Base-by-base conservation (phyloP, 2,329 filamentous ascomycete genomes). In the Penicillium sp. region DNA sequence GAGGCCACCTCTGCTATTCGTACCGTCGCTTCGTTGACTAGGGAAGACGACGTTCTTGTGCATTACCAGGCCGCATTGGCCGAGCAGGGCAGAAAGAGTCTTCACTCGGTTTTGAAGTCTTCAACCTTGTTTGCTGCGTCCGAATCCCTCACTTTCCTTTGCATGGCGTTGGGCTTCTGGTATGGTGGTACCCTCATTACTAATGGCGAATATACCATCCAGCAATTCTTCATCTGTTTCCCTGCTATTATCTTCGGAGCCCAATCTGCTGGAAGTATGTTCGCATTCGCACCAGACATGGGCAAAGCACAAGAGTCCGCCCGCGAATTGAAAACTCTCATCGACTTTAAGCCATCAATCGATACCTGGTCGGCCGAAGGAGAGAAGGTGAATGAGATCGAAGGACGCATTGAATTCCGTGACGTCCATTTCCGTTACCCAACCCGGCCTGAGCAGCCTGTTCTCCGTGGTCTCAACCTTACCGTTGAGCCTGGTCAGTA, bases 351-450 rank as follows among this genome's bases (percentile, higher is more conserved):
- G 64, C 70, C 27, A 63, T 79, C 8, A 64, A 80, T 55, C 73
- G 53, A 54, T 31, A 55, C 50, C 14, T 56, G 47, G 48, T 60
- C 51, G 27, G 6, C 22, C 2, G 21, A 44, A 19, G 46, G 48
- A 11, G 51, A 45, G 16, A 49, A 24, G 26, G 43, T 68, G 71
- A 1, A 77, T 78, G 1, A 80, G 1, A 82, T 93, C 21, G 85
- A 95, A 21, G 93, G 93, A 27, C 83, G 82, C 16, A 85, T 99
- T 60, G 92, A 98, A 72, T 96, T 99, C 79, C 86, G 90, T 19
- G 87, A 96, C 63, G 67, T 84, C 1, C 64, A 72, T 29, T 70
- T 80, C 13, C 29, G 49, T 2, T 72, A 70, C 52, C 60, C 63
- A 0, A 55, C 51, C 1, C 48, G 67, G 26, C 57, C 57, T 2